phyloP scores from a whole-genome alignment of 768 basidiomycete species.

The Psilocybe subaeruginosa region DNA sequence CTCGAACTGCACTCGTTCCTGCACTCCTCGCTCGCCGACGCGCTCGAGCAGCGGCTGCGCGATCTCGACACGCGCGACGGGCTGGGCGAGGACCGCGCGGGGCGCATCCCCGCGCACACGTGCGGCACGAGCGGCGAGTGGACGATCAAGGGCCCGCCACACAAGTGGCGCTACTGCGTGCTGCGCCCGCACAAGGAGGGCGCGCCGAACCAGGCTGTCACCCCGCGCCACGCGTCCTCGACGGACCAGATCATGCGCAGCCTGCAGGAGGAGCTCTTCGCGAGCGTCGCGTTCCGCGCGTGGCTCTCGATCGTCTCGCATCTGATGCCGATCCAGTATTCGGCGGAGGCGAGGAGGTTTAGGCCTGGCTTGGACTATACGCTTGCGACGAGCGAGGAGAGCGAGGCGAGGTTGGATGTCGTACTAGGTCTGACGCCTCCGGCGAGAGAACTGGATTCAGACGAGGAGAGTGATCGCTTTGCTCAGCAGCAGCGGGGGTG shows the following conservation, averaged over 20 bases:
- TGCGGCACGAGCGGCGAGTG: conserved; percentile 65
- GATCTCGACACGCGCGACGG: conserved; percentile 69
- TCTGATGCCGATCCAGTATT: conserved; percentile 71
- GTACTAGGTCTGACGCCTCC: conserved; percentile 86
- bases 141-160: conserved; percentile 84
- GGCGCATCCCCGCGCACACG: conserved; percentile 67
- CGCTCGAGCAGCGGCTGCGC: conserved; percentile 67
- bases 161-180: conserved; percentile 91
- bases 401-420: conserved; percentile 82
- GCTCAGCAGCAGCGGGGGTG: conserved; percentile 44
- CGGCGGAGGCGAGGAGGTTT: conserved; percentile 85
- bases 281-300: conserved; percentile 83
- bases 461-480: conserved; percentile 27
- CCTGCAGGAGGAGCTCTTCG: conserved; percentile 79
- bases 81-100: conserved; percentile 53
- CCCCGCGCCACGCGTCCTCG: conserved; percentile 55
- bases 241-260: conserved; percentile 62
- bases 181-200: conserved; percentile 46
- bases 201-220: conserved; percentile 46
- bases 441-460: conserved; percentile 31
- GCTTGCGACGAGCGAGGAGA: conserved; percentile 85
- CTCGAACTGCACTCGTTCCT: conserved; percentile 92
- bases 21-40: conserved; percentile 61
- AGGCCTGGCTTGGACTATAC: conserved; percentile 95
- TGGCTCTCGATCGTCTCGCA: conserved; percentile 80